phyloP scores from a whole-genome alignment of 1,139 yeast species.

The Candida mesenterica region DNA sequence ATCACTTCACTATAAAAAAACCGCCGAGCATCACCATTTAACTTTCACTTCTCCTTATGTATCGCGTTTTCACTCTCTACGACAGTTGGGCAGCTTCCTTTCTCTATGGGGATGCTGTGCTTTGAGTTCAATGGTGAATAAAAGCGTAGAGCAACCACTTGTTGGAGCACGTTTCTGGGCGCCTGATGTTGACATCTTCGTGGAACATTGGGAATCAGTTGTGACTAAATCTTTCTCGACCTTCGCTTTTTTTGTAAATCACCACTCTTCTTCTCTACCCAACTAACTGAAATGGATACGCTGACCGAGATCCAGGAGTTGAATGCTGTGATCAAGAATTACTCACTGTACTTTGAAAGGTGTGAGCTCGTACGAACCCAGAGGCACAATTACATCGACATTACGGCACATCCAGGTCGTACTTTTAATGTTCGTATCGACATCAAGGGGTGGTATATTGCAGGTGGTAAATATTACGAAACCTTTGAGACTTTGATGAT shows the following conservation, averaged over 20 bases:
- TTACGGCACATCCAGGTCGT: slow-evolving; percentile 16
- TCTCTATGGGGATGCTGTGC: slow-evolving; percentile 15
- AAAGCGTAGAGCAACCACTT: slow-evolving; percentile 42
- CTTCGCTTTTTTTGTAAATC: too few species aligned
- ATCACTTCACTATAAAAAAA: too few species aligned
- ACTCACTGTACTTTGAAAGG: slow-evolving; percentile 24
- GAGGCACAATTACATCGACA: background rate
- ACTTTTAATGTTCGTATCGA: slow-evolving; percentile 29
- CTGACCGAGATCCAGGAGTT: slow-evolving; percentile 22
- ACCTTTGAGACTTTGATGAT: slow-evolving; percentile 25
- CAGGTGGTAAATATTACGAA: slow-evolving; percentile 14
- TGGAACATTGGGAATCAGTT: slow-evolving; percentile 59
- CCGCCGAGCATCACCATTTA: background rate
- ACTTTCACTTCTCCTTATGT: slow-evolving; percentile 1
- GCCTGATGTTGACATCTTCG: slow-evolving; percentile 50
- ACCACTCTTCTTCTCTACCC: too few species aligned
- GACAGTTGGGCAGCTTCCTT: slow-evolving; percentile 21
- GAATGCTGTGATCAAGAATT: slow-evolving; percentile 25
- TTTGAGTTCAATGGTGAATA: slow-evolving; percentile 23
- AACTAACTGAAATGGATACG: slow-evolving; percentile 2
- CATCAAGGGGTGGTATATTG: slow-evolving; percentile 35
- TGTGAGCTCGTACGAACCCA: slow-evolving; percentile 16
- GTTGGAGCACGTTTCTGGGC: slow-evolving; percentile 57
- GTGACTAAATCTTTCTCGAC: slow-evolving; percentile 38
- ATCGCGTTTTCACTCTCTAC: slow-evolving; percentile 44